A percentile compares a stretch with the other conserved stretches of the same genome.
Conservation (phyloP, 148 eudicot genomes). For the Nepenthes mirabilis region DNA sequence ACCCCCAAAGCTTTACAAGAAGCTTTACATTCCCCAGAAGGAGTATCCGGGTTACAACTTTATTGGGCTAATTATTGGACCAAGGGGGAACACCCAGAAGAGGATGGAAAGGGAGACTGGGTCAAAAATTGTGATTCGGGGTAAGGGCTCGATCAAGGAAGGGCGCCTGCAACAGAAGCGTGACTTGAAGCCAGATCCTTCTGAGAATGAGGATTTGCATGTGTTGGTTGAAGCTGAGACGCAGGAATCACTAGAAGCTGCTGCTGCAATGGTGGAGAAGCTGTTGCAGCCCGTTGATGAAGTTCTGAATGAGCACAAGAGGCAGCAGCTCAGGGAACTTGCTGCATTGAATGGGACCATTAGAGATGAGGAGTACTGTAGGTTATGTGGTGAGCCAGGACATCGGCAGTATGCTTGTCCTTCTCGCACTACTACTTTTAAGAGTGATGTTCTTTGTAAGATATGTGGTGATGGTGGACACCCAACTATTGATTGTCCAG, state of each 20-base stretch:
- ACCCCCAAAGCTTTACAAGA: slow-evolving; percentile 74
- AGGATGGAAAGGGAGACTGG: slow-evolving; percentile 90
- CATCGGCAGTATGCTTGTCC: slow-evolving; percentile 84
- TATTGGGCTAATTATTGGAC: slow-evolving; percentile 86
- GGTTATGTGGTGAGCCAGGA: slow-evolving; percentile 84
- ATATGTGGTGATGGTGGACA: slow-evolving; percentile 95
- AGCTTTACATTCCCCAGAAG: slow-evolving; percentile 81
- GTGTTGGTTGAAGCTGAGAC: slow-evolving; percentile 91
- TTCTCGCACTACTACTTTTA: slow-evolving; percentile 48
- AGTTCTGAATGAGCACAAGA: slow-evolving; percentile 72
- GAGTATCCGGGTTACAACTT: slow-evolving; percentile 86
- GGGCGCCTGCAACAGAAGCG: slow-evolving; percentile 64
- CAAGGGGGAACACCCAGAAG: slow-evolving; percentile 86
- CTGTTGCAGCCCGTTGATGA: slow-evolving; percentile 82
- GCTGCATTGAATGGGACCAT: slow-evolving; percentile 89
- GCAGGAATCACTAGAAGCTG: slow-evolving; percentile 75
- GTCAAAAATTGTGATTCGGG: slow-evolving; percentile 80
- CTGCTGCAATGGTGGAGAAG: slow-evolving; percentile 88
- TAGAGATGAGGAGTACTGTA: slow-evolving; percentile 77
- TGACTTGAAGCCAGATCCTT: slow-evolving; percentile 61
- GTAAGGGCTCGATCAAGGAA: slow-evolving; percentile 79
- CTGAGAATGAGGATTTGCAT: slow-evolving; percentile 91
- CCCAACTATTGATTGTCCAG: slow-evolving; percentile 82
- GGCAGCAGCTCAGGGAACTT: slow-evolving; percentile 81
- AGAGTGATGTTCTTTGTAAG: slow-evolving; percentile 78